These are phyloP conservation scores for Penicillium thymicola DNA, from an alignment of 2,329 filamentous ascomycete species.

Conservation along the genomic window DNA sequence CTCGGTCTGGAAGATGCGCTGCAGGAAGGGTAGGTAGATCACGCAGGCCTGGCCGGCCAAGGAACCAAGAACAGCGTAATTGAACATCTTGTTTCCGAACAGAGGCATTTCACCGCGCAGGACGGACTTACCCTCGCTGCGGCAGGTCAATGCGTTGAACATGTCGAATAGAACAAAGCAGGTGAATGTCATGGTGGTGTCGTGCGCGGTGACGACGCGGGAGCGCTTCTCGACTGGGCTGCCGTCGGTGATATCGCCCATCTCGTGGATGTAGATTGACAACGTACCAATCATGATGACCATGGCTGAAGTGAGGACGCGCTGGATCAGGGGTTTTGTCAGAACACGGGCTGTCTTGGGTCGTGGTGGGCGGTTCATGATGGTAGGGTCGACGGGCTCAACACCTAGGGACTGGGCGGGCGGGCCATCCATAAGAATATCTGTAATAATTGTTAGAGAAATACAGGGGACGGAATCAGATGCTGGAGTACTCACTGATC, in stretches of 20 bases:
- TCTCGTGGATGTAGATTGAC: constrained; percentile 85
- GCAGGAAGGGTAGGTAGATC: constrained; percentile 90
- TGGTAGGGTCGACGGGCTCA: constrained; percentile 87
- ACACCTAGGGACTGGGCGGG: constrained; percentile 96
- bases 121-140: constrained; percentile 85
- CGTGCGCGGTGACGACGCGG: constrained; percentile 76
- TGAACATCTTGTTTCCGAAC: constrained; percentile 89
- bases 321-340: constrained; percentile 75
- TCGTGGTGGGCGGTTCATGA: constrained; percentile 88
- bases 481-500: constrained; percentile 74
- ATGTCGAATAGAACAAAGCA: constrained; percentile 99
- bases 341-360: constrained; percentile 84
- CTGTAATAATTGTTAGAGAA: constrained; percentile 49
- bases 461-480: background rate
- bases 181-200: constrained; percentile 99
- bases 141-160: constrained; percentile 95
- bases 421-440: constrained; percentile 99
- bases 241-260: constrained; percentile 65
- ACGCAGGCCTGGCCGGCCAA: constrained; percentile 83
- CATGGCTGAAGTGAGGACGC: constrained; percentile 80
- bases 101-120: constrained; percentile 79
- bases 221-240: constrained; percentile 38
- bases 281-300: constrained; percentile 94
- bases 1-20: constrained; percentile 95
- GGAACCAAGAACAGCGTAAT: constrained; percentile 86